Conservation (phyloP, 2,329 filamentous ascomycete species). For the Elsinoe perseae region DNA sequence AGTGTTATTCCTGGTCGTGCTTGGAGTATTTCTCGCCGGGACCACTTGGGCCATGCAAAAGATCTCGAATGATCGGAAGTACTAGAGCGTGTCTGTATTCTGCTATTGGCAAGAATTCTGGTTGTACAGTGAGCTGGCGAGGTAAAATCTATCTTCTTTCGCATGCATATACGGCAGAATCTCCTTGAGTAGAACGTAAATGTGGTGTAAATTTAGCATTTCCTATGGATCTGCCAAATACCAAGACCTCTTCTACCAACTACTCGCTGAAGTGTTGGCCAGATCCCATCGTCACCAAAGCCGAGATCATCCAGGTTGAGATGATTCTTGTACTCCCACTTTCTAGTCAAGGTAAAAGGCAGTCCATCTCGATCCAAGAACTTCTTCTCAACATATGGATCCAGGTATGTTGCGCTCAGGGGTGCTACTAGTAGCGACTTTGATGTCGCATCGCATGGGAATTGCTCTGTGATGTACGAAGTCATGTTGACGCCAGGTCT, state of each 20-base stretch:
- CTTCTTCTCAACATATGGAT: constrained; percentile 38
- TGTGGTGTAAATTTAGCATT: too few species aligned
- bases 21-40: background rate
- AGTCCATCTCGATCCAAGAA: constrained; percentile 8
- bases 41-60: too few species aligned
- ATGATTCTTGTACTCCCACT: constrained; percentile 61
- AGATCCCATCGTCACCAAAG: constrained; percentile 67
- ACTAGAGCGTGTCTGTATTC: too few species aligned
- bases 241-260: constrained; percentile 39
- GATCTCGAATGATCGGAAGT: too few species aligned
- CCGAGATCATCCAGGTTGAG: constrained; percentile 74
- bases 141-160: too few species aligned
- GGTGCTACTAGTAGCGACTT: constrained; percentile 56
- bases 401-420: constrained; percentile 61
- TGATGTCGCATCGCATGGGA: constrained; percentile 50
- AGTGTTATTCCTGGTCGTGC: background rate
- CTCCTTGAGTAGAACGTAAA: too few species aligned
- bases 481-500: constrained; percentile 55
- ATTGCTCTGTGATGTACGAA: constrained; percentile 49
- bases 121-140: too few species aligned
- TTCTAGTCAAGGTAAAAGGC: constrained; percentile 49
- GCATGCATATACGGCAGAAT: too few species aligned
- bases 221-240: constrained; percentile 36
- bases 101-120: too few species aligned
- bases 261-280: constrained; percentile 61